These are phyloP conservation scores for Agrocybe pediades DNA, from an alignment of 768 basidiomycete genomes.

Conservation along the genomic window DNA sequence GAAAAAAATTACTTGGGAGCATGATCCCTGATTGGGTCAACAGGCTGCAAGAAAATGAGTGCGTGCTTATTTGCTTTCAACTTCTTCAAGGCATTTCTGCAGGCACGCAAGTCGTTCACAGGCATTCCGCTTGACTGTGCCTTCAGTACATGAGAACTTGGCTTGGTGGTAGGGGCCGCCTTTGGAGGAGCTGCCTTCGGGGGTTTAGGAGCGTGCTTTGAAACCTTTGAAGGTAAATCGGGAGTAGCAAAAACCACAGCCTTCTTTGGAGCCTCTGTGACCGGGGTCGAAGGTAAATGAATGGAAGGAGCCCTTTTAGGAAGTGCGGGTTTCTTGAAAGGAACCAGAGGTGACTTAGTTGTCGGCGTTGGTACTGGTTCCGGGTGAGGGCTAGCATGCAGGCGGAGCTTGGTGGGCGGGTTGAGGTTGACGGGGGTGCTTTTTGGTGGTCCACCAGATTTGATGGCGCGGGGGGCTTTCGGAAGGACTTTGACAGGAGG, in stretches of 20 bases:
- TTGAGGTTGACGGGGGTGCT: conserved; percentile 42
- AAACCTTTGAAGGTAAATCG: conserved; percentile 23
- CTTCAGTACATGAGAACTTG: conserved; percentile 60
- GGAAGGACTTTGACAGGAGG: conserved; percentile 51
- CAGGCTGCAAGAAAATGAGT: conserved; percentile 78
- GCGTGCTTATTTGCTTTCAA: conserved; percentile 75
- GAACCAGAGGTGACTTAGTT: conserved; percentile 18
- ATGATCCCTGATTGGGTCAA: conserved; percentile 93
- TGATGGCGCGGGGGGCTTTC: conserved; percentile 42
- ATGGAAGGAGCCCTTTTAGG: neutral
- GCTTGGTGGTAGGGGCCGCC: conserved; percentile 35
- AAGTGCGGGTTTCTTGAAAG: neutral
- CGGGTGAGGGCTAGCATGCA: conserved; percentile 40
- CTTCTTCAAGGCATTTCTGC: conserved; percentile 79
- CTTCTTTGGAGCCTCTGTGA: conserved; percentile 32
- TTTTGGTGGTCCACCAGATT: conserved; percentile 37
- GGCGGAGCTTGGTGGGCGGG: conserved; percentile 59
- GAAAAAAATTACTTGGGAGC: conserved; percentile 69
- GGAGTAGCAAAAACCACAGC: conserved; percentile 39
- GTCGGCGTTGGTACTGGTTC: conserved; percentile 23
- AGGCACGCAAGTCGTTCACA: conserved; percentile 72
- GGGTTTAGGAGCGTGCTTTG: conserved; percentile 26
- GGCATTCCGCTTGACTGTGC: conserved; percentile 80
- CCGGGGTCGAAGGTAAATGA: conserved; percentile 28
- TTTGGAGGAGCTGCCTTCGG: conserved; percentile 26